Evolutionary conservation across 2,329 filamentous ascomycete genomes (phyloP).

Genomic region (Penicillium frequentans): DNA sequence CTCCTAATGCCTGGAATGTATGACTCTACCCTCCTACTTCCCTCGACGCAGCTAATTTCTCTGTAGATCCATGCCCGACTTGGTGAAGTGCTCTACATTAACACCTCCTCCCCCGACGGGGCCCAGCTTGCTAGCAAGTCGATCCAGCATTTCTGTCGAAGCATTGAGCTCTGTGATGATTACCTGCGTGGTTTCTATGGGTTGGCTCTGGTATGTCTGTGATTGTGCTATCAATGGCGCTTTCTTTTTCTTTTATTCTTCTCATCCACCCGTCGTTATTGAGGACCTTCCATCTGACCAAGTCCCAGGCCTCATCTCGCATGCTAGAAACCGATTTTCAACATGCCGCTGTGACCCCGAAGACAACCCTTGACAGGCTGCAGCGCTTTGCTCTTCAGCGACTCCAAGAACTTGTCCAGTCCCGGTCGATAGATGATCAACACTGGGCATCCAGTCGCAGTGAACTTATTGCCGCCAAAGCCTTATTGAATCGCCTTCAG

Average conservation of each 20-base stretch:
- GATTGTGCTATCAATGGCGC: background rate
- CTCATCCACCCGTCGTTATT: background rate
- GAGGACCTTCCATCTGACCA: background rate
- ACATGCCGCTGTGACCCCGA: constrained; percentile 14
- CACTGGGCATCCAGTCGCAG: constrained; percentile 35
- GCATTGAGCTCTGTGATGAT: constrained; percentile 89
- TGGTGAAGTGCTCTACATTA: constrained; percentile 79
- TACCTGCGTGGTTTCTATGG: constrained; percentile 93
- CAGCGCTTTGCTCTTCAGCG: constrained; percentile 38
- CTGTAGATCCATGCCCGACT: constrained; percentile 77
- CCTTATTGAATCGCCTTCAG: constrained; percentile 35
- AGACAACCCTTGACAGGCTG: constrained; percentile 32
- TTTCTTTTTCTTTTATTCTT: background rate
- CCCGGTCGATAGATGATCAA: constrained; percentile 29
- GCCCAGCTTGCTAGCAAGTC: constrained; percentile 66
- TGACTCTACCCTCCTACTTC: constrained; percentile 32
- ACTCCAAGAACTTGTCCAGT: constrained; percentile 38
- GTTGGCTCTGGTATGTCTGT: constrained; percentile 67
- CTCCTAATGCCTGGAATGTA: constrained; percentile 95
- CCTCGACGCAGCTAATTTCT: background rate
- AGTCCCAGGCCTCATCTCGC: constrained; percentile 29
- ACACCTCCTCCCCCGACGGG: constrained; percentile 41
- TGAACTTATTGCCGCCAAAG: constrained; percentile 44
- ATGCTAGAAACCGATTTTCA: constrained; percentile 22
- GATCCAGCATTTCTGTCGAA: constrained; percentile 81